A percentile compares a stretch with the other conserved stretches of the same genome.
These are phyloP conservation scores for Tolypocladium cylindrosporum DNA, from an alignment of 2,329 filamentous ascomycete species.

Conservation along the genomic window DNA sequence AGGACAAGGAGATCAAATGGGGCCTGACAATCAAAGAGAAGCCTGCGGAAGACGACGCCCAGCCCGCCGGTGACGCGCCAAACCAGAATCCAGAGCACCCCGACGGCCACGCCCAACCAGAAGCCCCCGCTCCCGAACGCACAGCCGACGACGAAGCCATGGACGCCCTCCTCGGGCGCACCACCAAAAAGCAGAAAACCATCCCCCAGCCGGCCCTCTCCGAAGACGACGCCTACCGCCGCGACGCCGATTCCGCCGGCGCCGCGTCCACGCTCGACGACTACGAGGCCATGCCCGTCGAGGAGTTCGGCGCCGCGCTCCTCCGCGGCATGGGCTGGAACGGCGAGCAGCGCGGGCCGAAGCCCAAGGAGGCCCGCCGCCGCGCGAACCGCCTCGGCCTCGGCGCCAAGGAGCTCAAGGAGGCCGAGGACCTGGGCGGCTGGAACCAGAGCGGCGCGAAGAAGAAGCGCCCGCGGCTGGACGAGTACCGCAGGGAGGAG, in stretches of 20 bases:
- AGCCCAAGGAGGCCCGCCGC: constrained; percentile 53
- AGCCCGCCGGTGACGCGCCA: neutral
- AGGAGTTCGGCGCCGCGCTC: constrained; percentile 87
- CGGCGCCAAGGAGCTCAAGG: constrained; percentile 73
- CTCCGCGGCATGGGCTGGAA: constrained; percentile 96
- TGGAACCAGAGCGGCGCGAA: constrained; percentile 65
- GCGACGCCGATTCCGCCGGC: constrained; percentile 62
- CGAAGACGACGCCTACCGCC: constrained; percentile 60
- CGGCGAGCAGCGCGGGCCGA: constrained; percentile 44
- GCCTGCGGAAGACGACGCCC: constrained; percentile 34
- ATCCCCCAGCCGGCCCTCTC: constrained; percentile 37
- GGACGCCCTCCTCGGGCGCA: constrained; percentile 54
- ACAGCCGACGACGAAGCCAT: constrained; percentile 46
- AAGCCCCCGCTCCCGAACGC: constrained; percentile 1
- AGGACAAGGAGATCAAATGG: constrained; percentile 45
- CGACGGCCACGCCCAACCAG: constrained; percentile 1
- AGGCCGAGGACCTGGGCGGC: constrained; percentile 61
- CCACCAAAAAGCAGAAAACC: constrained; percentile 29
- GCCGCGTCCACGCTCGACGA: constrained; percentile 70
- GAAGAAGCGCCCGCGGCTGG: constrained; percentile 34
- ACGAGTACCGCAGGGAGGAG: constrained; percentile 38
- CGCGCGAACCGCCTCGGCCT: constrained; percentile 78
- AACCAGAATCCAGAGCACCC: neutral
- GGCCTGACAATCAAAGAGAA: constrained; percentile 37
- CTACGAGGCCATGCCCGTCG: constrained; percentile 82